phyloP scores from a whole-genome alignment of 495 filamentous ascomycete genomes.

The Penicillium salamii region DNA sequence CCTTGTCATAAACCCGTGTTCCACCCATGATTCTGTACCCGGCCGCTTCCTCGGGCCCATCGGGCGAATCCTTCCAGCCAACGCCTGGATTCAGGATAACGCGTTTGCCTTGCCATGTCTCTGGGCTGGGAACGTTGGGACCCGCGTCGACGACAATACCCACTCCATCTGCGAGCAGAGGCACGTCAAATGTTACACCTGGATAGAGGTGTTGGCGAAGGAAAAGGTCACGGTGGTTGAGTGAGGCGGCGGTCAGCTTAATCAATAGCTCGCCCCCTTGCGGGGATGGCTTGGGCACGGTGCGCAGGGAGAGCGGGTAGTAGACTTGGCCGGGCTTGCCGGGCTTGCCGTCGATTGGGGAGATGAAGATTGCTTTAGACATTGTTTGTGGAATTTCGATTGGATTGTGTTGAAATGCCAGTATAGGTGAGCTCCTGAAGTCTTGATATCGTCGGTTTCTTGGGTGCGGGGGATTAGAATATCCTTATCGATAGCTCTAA shows the following conservation, averaged over 20 bases:
- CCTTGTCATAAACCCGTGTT: constrained; percentile 57
- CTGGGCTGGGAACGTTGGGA: constrained; percentile 40
- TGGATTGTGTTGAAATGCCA: too few relatives aligned
- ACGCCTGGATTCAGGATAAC: constrained; percentile 71
- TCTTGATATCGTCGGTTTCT: too few relatives aligned
- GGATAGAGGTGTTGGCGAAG: constrained; percentile 91
- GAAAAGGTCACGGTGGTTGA: constrained; percentile 93
- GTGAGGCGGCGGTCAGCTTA: constrained; percentile 67
- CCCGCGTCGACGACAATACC: constrained; percentile 67
- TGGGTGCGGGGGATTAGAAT: too few relatives aligned
- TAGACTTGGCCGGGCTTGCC: constrained; percentile 88
- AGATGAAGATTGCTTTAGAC: constrained; percentile 52
- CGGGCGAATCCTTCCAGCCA: constrained; percentile 69
- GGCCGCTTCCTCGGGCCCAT: constrained; percentile 65
- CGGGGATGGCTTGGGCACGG: constrained; percentile 57
- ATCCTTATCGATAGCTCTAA: too few relatives aligned
- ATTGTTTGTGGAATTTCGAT: constrained; percentile 34
- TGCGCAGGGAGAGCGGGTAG: constrained; percentile 59
- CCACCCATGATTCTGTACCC: constrained; percentile 72
- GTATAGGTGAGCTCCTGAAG: too few relatives aligned
- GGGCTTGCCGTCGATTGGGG: constrained; percentile 53
- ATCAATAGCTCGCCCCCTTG: constrained; percentile 64
- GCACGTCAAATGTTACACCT: constrained; percentile 68
- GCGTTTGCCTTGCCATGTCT: constrained; percentile 57
- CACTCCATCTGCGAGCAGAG: constrained; percentile 75